These are phyloP conservation scores for Mortierella sp. DNA, from an alignment of 371 early-diverging fungal genomes.

Conservation along the genomic window DNA sequence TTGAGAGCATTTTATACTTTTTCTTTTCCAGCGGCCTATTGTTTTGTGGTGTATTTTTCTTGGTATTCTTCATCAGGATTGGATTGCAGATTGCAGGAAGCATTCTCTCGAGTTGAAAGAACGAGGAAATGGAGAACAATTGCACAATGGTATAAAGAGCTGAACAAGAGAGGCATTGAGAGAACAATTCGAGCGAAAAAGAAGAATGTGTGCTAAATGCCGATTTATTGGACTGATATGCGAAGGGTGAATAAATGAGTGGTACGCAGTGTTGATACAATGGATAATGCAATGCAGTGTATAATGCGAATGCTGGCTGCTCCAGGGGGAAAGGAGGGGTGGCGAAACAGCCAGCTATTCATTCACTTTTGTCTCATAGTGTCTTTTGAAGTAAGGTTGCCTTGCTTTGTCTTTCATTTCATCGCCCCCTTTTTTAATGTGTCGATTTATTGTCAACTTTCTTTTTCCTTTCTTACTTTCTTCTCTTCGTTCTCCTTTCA, in stretches of 20 bases:
- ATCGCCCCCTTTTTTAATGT: not conserved
- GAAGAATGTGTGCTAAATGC: not conserved
- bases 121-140: not conserved
- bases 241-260: not conserved
- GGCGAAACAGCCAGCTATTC: no score
- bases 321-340: no score
- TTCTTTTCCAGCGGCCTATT: not conserved
- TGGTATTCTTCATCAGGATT: not conserved
- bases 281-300: no score
- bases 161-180: not conserved
- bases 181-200: not conserved
- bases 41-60: not conserved
- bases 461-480: conserved; percentile 1
- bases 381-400: no score
- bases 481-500: not conserved
- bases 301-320: not conserved
- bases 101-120: not conserved
- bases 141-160: not conserved
- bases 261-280: no score
- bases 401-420: not conserved
- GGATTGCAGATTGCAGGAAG: not conserved
- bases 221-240: not conserved
- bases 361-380: no score
- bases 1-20: conserved; percentile 1
- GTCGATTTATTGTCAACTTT: not conserved